Conservation (phyloP, 2,329 filamentous ascomycete species). For the Ceratocystis ficicola region DNA sequence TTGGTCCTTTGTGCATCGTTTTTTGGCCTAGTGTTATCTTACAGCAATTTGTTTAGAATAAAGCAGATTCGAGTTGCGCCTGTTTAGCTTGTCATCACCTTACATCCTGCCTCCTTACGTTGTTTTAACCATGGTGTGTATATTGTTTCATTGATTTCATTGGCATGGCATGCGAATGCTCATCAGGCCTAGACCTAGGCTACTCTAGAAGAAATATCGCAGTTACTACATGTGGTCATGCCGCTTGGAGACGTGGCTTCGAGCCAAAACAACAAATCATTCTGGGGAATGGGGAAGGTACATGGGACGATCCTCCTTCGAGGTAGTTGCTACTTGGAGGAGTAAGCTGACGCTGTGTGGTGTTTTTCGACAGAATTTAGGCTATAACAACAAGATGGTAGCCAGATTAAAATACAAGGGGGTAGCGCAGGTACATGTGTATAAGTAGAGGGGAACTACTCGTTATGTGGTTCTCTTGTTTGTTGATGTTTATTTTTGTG, state of each 20-base stretch:
- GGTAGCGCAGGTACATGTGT: too few species aligned
- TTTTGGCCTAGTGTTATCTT: neutral
- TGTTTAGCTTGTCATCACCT: neutral
- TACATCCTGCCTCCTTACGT: neutral
- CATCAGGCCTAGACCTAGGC: neutral
- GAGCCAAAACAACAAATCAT: neutral
- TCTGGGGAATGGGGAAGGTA: neutral
- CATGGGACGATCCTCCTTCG: neutral
- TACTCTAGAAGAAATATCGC: neutral
- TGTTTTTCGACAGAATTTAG: neutral
- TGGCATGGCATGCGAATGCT: neutral
- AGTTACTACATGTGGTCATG: neutral
- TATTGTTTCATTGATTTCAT: neutral
- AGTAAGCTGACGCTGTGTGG: too few species aligned
- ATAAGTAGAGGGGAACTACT: too few species aligned
- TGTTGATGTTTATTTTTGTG: too few species aligned
- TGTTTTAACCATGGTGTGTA: neutral
- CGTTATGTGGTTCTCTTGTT: too few species aligned
- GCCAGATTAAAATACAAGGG: too few species aligned
- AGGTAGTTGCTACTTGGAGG: neutral
- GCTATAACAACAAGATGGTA: neutral
- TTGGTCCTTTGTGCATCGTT: neutral
- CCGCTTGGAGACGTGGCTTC: neutral
- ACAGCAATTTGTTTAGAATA: constrained; percentile 4
- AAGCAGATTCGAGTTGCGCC: neutral